These are phyloP conservation scores for Paecilomyces niveus DNA, from an alignment of 2,329 filamentous ascomycete species.

Conservation along the genomic window DNA sequence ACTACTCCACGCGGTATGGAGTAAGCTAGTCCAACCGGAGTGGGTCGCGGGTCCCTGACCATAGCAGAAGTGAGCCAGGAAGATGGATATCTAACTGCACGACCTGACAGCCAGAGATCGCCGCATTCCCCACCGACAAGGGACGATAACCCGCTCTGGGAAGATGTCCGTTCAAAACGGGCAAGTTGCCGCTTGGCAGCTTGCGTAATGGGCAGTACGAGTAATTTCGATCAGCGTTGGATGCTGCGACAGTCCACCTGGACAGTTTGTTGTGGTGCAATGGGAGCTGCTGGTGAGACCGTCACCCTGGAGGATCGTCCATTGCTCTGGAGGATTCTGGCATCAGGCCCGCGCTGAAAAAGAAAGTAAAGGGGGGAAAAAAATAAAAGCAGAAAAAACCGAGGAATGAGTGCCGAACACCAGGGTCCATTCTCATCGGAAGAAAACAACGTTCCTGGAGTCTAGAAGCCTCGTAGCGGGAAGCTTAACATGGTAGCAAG, in stretches of 20 bases:
- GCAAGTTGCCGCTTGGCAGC: slow-evolving; percentile 24
- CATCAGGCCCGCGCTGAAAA: no score
- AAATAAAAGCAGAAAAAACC: no score
- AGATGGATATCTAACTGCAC: slow-evolving; percentile 20
- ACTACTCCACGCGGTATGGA: not conserved
- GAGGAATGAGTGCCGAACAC: not conserved
- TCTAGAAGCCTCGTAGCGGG: no score
- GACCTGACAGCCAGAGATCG: slow-evolving; percentile 21
- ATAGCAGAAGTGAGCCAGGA: slow-evolving; percentile 1
- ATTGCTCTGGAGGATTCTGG: not conserved
- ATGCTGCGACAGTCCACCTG: slow-evolving; percentile 3
- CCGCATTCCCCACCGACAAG: slow-evolving; percentile 31
- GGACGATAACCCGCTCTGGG: slow-evolving; percentile 26
- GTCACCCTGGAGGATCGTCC: not conserved
- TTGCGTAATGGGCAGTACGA: slow-evolving; percentile 26
- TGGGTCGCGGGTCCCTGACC: not conserved
- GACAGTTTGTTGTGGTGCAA: not conserved
- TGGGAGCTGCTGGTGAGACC: not conserved
- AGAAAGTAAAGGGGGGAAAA: no score
- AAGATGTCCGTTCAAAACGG: slow-evolving; percentile 23
- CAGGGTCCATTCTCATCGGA: not conserved
- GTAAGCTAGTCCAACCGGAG: not conserved
- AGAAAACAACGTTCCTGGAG: no score
- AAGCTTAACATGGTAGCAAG: no score
- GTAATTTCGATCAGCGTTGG: slow-evolving; percentile 27